Conservation (phyloP, 1,284 basidiomycete genomes). For the Hymenochaete sp. region DNA sequence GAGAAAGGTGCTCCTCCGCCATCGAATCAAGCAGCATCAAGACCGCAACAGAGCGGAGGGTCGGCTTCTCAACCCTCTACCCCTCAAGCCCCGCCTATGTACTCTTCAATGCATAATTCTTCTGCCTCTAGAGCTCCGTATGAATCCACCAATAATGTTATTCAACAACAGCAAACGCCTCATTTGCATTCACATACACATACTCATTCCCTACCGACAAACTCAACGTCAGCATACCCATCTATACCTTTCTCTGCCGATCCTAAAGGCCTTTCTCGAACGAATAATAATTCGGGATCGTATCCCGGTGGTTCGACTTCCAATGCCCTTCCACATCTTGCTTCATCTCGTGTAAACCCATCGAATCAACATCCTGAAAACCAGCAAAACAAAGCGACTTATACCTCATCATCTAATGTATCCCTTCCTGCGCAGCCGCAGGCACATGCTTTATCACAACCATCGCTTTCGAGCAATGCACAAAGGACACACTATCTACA, state of each 20-base stretch:
- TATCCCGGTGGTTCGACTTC: constrained; percentile 2
- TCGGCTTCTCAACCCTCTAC: background rate
- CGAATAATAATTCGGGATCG: constrained; percentile 2
- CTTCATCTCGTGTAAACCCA: constrained; percentile 10
- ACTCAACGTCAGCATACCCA: background rate
- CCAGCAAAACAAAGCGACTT: constrained; percentile 4
- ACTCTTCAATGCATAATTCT: constrained; percentile 12
- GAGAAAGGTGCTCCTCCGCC: constrained; percentile 3
- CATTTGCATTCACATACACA: constrained; percentile 10
- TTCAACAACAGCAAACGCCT: constrained; percentile 8
- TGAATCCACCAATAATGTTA: constrained; percentile 4
- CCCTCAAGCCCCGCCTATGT: constrained; percentile 8
- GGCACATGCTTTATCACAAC: no score
- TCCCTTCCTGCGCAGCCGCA: background rate
- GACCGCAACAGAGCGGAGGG: background rate
- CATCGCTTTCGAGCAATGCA: no score
- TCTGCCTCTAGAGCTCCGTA: constrained; percentile 13
- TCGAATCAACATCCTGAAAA: constrained; percentile 1
- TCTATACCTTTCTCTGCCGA: constrained; percentile 2
- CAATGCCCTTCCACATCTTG: background rate
- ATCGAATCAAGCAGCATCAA: background rate
- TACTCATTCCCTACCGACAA: constrained; percentile 1
- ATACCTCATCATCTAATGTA: constrained; percentile 12
- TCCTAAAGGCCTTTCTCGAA: background rate
- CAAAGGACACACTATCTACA: no score